Conservation (phyloP, 1,139 yeast genomes). For the Suzukiozyma palmioleophila region DNA sequence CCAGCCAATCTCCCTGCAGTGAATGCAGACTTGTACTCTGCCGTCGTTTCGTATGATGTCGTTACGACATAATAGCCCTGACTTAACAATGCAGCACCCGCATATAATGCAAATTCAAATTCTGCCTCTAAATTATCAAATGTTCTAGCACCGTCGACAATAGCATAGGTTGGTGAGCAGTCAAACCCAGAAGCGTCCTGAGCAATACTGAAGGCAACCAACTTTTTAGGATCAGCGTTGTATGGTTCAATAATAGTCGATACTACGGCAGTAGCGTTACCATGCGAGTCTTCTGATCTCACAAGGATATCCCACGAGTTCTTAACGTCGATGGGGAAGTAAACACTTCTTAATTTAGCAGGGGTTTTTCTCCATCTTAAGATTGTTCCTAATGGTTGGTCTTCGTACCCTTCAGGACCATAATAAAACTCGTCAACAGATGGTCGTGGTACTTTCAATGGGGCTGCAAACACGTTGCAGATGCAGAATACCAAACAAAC, state of each 20-base stretch:
- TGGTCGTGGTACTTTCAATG: neutral
- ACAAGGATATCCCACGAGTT: slow-evolving; percentile 30
- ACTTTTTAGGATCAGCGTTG: slow-evolving; percentile 18
- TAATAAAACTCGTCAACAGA: slow-evolving; percentile 18
- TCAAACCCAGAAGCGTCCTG: slow-evolving; percentile 12
- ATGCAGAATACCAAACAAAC: too few relatives aligned
- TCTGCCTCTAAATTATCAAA: slow-evolving; percentile 11
- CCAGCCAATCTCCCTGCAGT: slow-evolving; percentile 22
- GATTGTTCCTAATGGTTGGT: slow-evolving; percentile 16
- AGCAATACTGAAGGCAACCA: slow-evolving; percentile 17
- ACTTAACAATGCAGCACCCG: slow-evolving; percentile 12
- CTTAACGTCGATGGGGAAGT: slow-evolving; percentile 14
- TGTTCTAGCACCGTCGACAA: slow-evolving; percentile 10
- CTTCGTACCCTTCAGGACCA: slow-evolving; percentile 19
- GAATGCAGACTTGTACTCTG: slow-evolving; percentile 13
- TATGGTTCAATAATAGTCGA: slow-evolving; percentile 30
- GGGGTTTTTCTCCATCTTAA: slow-evolving; percentile 22
- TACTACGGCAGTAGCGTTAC: slow-evolving; percentile 26
- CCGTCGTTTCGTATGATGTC: slow-evolving; percentile 22
- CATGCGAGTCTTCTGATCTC: slow-evolving; percentile 27
- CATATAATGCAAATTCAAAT: slow-evolving; percentile 18
- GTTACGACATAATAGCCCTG: slow-evolving; percentile 24
- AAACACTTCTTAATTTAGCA: slow-evolving; percentile 13
- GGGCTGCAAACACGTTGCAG: neutral
- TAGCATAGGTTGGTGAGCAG: slow-evolving; percentile 14